Conservation (phyloP, 371 early-diverging fungal species). For the Mucor circinelloides region DNA sequence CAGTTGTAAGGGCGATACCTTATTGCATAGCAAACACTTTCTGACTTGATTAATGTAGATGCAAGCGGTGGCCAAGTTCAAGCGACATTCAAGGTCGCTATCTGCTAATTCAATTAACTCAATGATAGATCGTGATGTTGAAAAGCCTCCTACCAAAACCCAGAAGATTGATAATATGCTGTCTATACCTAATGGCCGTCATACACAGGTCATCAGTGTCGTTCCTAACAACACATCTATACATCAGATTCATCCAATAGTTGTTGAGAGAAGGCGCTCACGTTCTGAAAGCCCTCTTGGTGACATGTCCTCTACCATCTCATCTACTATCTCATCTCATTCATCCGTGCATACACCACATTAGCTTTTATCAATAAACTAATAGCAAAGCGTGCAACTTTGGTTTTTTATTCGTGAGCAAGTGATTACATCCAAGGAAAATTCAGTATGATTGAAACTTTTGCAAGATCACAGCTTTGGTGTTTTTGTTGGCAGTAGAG, state of each 20-base stretch:
- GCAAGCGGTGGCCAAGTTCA: conserved; percentile 15
- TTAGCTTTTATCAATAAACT: not conserved
- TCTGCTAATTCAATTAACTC: not conserved
- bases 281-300: not conserved
- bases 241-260: not conserved
- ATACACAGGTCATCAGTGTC: not conserved
- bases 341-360: not conserved
- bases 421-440: no score
- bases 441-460: no score
- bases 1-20: conserved; percentile 29
- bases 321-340: not conserved
- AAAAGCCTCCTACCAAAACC: not conserved
- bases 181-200: not conserved
- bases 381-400: no score
- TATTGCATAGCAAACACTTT: not conserved
- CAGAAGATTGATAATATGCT: not conserved
- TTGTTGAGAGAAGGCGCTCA: not conserved
- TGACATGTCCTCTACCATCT: not conserved
- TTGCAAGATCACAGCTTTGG: no score
- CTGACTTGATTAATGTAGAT: not conserved
- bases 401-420: no score
- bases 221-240: not conserved
- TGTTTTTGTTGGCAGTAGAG: no score
- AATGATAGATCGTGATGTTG: not conserved
- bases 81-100: conserved; percentile 11